These are phyloP conservation scores for Cryptococcus floricola DNA, from an alignment of 1,284 basidiomycete genomes.

Conservation along the genomic window DNA sequence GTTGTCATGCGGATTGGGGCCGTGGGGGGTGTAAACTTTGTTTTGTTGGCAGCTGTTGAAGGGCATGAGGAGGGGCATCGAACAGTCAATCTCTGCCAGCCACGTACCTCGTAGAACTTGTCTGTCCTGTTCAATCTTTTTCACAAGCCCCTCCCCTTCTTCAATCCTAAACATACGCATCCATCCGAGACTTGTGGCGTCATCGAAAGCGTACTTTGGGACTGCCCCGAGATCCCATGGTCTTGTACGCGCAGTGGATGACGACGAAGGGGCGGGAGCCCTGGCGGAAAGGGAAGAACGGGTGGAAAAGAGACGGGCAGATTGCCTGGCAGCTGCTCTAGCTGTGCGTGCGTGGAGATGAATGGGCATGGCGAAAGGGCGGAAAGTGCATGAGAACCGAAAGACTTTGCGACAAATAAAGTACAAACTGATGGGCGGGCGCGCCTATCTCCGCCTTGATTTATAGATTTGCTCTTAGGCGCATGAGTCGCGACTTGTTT, in stretches of 20 bases:
- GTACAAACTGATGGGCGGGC: no score
- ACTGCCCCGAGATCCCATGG: conserved; percentile 11
- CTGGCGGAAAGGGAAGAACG: no score
- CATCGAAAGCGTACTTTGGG: conserved; percentile 56
- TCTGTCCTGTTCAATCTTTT: conserved; percentile 78
- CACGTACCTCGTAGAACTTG: conserved; percentile 71
- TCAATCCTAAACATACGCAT: conserved; percentile 65
- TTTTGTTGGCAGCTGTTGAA: conserved; percentile 51
- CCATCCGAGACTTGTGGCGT: conserved; percentile 63
- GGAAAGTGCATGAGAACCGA: neutral
- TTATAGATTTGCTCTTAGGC: no score
- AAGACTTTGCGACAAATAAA: no score
- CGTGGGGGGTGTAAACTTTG: conserved; percentile 62
- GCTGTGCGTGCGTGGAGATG: neutral
- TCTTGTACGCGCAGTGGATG: neutral
- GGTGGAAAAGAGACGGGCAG: no score
- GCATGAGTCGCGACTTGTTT: no score
- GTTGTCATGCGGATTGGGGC: conserved; percentile 63
- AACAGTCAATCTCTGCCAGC: neutral
- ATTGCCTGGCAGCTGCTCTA: no score
- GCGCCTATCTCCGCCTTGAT: no score
- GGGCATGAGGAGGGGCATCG: conserved; percentile 3
- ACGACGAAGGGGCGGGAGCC: no score
- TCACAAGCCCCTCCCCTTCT: conserved; percentile 65
- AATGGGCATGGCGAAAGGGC: neutral